Evolutionary conservation across 768 basidiomycete genomes (phyloP), one percentile per base, ranked within the genome.

Genomic region (Cystobasidium onofrii): DNA sequence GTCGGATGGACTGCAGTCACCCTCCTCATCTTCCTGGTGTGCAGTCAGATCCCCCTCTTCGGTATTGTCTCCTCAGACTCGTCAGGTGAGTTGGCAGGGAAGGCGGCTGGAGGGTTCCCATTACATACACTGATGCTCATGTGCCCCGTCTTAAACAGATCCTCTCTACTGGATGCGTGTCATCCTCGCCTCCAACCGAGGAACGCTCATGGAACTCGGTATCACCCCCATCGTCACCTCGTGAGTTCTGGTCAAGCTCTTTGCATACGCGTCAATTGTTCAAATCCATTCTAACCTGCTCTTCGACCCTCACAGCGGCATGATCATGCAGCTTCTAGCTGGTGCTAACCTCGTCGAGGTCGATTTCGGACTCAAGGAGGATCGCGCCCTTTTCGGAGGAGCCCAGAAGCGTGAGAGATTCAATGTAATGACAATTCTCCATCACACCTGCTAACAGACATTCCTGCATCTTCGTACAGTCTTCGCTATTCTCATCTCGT

Each of bases 121-220:
- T n/a, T n/a, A n/a, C n/a, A n/a, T n/a, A n/a, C n/a, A n/a, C n/a
- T n/a, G n/a, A n/a, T n/a, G n/a, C n/a, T n/a, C n/a, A n/a, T n/a
- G n/a, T n/a, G n/a, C n/a, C n/a, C n/a, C n/a, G n/a, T n/a, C n/a
- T n/a, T n/a, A n/a, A 33, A 1, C 73, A 79, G 95, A 99, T 84
- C 96, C 96, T 17, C 88, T 99, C 52, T 97, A 96, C 85, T 98
- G 95, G 96, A 93, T 97, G 90, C 91, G 95, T 83, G 95, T 95
- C 84, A 98, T 99, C 83, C 87, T 99, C 75, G 95, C 96, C 27
- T 96, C 92, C 7, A 98, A 98, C 84, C 87, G 95, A 74, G 96
- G 96, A 76, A 98, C 96, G 0, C 88, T 98, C 75, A 99, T 99
- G 96, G 96, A 99, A 83, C 88, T 99, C 75, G 95, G 96, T 74